These are phyloP conservation scores for Ligustrum vulgare DNA, from an alignment of 257 asterid genomes.

Conservation along the genomic window DNA sequence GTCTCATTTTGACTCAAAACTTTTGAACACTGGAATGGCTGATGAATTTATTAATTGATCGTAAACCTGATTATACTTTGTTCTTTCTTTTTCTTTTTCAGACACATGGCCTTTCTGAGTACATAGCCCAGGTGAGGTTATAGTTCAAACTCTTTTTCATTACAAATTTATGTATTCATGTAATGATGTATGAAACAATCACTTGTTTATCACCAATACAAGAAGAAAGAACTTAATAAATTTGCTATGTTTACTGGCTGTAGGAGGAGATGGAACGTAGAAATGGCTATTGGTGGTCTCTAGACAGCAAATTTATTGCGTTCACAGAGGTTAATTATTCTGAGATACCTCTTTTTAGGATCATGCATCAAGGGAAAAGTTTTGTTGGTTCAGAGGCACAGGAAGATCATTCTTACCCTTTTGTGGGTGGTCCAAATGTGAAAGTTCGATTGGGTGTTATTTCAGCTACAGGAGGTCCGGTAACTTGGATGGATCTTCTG, in stretches of 20 bases:
- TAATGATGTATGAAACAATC: conserved; percentile 1
- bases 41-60: conserved; percentile 11
- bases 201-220: conserved; percentile 1
- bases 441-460: conserved; percentile 81
- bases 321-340: conserved; percentile 81
- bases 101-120: conserved; percentile 92
- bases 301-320: conserved; percentile 82
- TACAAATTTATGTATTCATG: background rate
- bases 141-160: conserved; percentile 12
- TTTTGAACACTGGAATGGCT: conserved; percentile 1
- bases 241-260: conserved; percentile 28
- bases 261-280: conserved; percentile 98
- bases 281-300: conserved; percentile 97
- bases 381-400: conserved; percentile 73
- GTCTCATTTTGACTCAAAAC: background rate
- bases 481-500: conserved; percentile 84
- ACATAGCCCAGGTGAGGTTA: conserved; percentile 84
- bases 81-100: conserved; percentile 39
- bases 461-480: conserved; percentile 60
- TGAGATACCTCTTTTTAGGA: conserved; percentile 69
- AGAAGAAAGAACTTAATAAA: conserved; percentile 3
- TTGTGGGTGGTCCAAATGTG: conserved; percentile 78
- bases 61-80: conserved; percentile 21
- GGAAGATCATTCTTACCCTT: conserved; percentile 97
- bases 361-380: conserved; percentile 93